Evolutionary conservation across 129 eudicot species (phyloP).

Genomic region (Deinandra increscens): DNA sequence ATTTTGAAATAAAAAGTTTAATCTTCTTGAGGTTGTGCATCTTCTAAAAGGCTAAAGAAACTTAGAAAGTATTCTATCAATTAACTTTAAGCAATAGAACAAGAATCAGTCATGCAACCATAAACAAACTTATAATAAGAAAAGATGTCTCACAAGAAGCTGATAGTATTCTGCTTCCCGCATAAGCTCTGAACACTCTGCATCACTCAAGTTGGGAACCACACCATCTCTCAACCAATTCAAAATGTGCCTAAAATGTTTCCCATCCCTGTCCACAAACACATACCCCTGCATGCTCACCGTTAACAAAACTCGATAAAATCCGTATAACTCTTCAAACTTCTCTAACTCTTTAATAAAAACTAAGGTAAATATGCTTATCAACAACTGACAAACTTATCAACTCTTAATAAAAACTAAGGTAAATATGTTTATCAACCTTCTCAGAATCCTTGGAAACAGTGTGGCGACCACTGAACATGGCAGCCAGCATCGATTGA

Average conservation of each 20-base stretch:
- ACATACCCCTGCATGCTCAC: conserved; percentile 60
- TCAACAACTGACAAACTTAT: conserved; percentile 20
- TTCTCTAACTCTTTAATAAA: background rate
- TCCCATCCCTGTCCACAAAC: conserved; percentile 91
- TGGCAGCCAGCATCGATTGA: conserved; percentile 96
- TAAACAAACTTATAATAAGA: background rate
- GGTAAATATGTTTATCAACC: conserved; percentile 28
- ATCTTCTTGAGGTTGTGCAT: conserved; percentile 9
- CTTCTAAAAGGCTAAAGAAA: conserved; percentile 1
- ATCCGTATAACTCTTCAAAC: background rate
- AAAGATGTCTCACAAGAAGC: conserved; percentile 59
- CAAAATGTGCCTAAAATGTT: conserved; percentile 76
- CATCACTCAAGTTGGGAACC: conserved; percentile 57
- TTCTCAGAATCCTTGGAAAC: conserved; percentile 61
- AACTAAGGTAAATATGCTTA: background rate
- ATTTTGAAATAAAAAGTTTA: conserved; percentile 2
- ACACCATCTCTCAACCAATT: conserved; percentile 95
- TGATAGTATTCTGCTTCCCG: conserved; percentile 93
- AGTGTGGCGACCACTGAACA: conserved; percentile 96
- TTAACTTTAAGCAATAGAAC: background rate
- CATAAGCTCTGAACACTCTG: conserved; percentile 73
- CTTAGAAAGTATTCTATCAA: background rate
- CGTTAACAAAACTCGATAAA: conserved; percentile 12
- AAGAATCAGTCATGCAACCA: background rate
- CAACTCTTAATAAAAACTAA: too few species aligned